Percentiles rank a stretch among this genome's conserved stretches.
Conservation (phyloP, 2,329 filamentous ascomycete genomes). For the Sarocladium brachiariae region DNA sequence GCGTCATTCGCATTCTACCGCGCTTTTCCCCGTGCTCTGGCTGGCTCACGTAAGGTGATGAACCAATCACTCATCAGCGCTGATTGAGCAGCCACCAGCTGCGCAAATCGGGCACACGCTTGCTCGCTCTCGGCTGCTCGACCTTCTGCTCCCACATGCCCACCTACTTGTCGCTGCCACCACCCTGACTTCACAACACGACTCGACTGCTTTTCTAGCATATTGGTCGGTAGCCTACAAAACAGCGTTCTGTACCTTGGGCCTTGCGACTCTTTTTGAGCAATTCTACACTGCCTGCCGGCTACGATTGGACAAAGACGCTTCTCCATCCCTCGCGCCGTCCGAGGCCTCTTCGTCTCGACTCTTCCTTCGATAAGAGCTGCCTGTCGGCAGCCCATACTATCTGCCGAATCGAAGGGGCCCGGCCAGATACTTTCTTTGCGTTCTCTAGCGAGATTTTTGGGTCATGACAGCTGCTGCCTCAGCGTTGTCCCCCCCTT, state of each 20-base stretch:
- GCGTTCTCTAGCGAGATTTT: slow-evolving; percentile 10
- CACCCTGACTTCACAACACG: neutral
- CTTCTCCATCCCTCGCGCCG: slow-evolving; percentile 6
- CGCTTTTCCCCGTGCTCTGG: slow-evolving; percentile 1
- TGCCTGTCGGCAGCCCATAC: neutral
- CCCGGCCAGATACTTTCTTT: too few species aligned
- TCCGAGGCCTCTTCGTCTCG: neutral
- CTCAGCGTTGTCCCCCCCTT: slow-evolving; percentile 38
- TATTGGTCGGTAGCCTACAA: neutral
- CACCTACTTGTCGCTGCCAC: neutral
- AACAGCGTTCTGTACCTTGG: neutral
- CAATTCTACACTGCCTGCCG: neutral
- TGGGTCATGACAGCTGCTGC: slow-evolving; percentile 46
- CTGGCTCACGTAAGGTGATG: slow-evolving; percentile 1
- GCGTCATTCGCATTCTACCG: slow-evolving; percentile 8
- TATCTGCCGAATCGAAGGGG: too few species aligned
- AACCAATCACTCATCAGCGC: neutral
- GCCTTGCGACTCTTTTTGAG: neutral
- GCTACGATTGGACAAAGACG: neutral
- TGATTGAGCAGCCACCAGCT: slow-evolving; percentile 9
- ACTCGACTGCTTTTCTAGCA: neutral
- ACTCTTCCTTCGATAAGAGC: neutral
- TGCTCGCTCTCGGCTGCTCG: neutral
- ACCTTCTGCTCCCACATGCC: slow-evolving; percentile 8
- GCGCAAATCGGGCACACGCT: slow-evolving; percentile 9